phyloP scores from a whole-genome alignment of 305 asterid genomes.

The Fraxinus xanthoxyloides region DNA sequence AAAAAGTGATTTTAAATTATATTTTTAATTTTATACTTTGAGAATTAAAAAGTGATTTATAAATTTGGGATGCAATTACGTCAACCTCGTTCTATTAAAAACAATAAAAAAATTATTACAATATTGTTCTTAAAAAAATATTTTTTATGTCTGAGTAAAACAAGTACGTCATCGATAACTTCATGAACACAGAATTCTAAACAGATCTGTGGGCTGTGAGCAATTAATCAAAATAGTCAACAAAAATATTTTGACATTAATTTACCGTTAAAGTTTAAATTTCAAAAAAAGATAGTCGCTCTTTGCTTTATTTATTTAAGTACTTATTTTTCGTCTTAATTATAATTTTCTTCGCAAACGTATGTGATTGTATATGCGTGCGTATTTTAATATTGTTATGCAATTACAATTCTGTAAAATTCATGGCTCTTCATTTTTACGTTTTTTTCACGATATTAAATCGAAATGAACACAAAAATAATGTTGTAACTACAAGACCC shows the following conservation, averaged over 20 bases:
- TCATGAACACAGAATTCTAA: not conserved
- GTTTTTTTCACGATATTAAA: too few species aligned
- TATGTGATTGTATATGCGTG: not conserved
- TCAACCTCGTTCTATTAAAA: too few species aligned
- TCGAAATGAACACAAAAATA: too few species aligned
- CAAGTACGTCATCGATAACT: not conserved
- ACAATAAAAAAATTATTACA: not conserved
- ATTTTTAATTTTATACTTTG: too few species aligned
- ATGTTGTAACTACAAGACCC: not conserved
- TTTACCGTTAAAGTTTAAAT: too few species aligned
- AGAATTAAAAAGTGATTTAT: not conserved
- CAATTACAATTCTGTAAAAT: too few species aligned
- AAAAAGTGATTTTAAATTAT: not conserved
- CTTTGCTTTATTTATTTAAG: not conserved
- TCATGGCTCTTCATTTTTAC: not conserved
- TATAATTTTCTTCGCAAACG: not conserved
- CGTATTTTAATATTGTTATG: too few species aligned
- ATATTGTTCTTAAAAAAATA: not conserved
- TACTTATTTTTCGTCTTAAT: too few species aligned
- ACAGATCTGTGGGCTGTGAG: not conserved
- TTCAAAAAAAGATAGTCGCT: not conserved
- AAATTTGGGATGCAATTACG: not conserved
- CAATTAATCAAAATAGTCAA: not conserved
- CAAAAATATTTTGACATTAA: not conserved
- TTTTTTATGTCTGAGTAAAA: not conserved